Percentiles rank a stretch among this genome's conserved stretches.
phyloP scores from a whole-genome alignment of 2,329 filamentous ascomycete genomes.

The Aspergillus aculeatinus region DNA sequence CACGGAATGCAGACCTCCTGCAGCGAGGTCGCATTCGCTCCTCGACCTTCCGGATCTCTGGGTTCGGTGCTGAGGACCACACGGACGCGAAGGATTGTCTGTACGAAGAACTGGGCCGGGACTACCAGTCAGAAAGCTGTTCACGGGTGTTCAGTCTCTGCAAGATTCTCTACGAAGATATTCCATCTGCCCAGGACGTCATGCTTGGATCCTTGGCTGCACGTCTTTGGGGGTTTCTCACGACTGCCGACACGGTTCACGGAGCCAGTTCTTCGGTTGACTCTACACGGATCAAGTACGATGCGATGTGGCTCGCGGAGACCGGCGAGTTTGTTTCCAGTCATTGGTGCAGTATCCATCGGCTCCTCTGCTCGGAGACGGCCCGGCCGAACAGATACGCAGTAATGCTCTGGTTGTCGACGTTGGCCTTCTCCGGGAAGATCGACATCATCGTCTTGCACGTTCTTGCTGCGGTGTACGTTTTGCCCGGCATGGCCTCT shows the following conservation, averaged over 20 bases:
- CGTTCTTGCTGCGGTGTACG: constrained; percentile 20
- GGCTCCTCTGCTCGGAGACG: constrained; percentile 14
- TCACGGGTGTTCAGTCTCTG: constrained; percentile 14
- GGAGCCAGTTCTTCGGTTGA: constrained; percentile 7
- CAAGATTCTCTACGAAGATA: constrained; percentile 16
- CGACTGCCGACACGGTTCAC: not conserved
- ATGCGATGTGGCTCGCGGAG: constrained; percentile 16
- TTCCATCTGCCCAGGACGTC: constrained; percentile 2
- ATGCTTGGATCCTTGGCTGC: not conserved
- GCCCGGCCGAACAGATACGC: constrained; percentile 20
- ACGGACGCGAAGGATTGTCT: constrained; percentile 29
- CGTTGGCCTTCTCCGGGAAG: constrained; percentile 26
- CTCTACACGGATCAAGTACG: constrained; percentile 9
- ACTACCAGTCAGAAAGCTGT: constrained; percentile 4
- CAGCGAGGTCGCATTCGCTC: constrained; percentile 31
- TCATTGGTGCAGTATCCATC: constrained; percentile 23
- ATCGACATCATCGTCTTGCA: constrained; percentile 25
- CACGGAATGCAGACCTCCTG: constrained; percentile 18
- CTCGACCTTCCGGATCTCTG: constrained; percentile 31
- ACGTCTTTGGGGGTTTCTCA: constrained; percentile 12
- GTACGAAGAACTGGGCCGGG: constrained; percentile 36
- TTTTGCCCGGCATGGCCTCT: constrained; percentile 8
- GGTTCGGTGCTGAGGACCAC: constrained; percentile 43
- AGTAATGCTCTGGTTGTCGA: constrained; percentile 32
- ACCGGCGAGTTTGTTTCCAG: constrained; percentile 14